A percentile compares a stretch with the other conserved stretches of the same genome.
These are phyloP conservation scores for Cladophialophora chaetospira DNA, from an alignment of 2,329 filamentous ascomycete species.

Conservation along the genomic window DNA sequence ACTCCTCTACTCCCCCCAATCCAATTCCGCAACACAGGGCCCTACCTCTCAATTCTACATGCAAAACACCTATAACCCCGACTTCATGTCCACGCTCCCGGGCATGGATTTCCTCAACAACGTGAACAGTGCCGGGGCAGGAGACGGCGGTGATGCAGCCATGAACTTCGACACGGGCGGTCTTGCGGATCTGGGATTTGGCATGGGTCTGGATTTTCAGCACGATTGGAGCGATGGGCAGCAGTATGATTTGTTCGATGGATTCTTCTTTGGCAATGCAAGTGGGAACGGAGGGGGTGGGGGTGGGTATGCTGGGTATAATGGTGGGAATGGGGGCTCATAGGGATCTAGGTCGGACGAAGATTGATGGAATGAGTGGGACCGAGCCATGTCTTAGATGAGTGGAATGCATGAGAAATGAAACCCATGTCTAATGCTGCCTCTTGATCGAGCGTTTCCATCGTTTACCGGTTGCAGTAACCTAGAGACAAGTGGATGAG, in stretches of 20 bases:
- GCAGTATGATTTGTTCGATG: constrained; percentile 55
- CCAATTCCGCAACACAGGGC: neutral
- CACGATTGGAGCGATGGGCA: constrained; percentile 53
- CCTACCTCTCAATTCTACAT: constrained; percentile 20
- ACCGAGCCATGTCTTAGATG: too few species aligned
- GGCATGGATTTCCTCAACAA: constrained; percentile 32
- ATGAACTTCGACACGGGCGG: constrained; percentile 39
- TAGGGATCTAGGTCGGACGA: too few species aligned
- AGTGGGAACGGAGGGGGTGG: constrained; percentile 14
- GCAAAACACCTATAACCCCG: constrained; percentile 32
- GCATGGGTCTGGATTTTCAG: constrained; percentile 43
- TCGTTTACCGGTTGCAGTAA: too few species aligned
- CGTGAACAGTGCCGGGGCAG: constrained; percentile 34
- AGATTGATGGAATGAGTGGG: too few species aligned
- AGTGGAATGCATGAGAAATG: too few species aligned
- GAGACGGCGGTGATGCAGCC: constrained; percentile 17
- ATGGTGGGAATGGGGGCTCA: too few species aligned
- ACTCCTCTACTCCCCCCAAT: constrained; percentile 14
- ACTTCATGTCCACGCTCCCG: constrained; percentile 34
- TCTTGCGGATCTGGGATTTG: constrained; percentile 39
- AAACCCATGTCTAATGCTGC: too few species aligned
- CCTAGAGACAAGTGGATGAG: too few species aligned
- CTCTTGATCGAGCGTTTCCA: too few species aligned
- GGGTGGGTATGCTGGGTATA: too few species aligned
- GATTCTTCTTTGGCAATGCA: constrained; percentile 56